Evolutionary conservation across 257 asterid species (phyloP).

Genomic region (Handroanthus guayacan): DNA sequence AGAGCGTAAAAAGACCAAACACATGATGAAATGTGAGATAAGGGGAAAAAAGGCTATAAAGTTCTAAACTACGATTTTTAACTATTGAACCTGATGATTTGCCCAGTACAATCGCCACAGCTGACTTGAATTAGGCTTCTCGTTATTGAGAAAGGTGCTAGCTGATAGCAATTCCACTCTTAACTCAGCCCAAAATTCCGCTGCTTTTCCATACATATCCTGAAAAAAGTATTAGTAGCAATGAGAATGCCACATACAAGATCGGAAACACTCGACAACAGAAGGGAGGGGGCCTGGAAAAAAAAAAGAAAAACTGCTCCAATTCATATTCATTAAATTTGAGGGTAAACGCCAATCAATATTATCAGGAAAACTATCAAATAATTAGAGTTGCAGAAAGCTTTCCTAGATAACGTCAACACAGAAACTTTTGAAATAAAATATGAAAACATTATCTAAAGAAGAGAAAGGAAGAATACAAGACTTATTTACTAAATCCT

Average conservation of each 20-base stretch:
- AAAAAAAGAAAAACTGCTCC: background rate
- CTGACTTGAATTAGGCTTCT: slow-evolving; percentile 74
- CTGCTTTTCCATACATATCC: slow-evolving; percentile 90
- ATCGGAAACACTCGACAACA: slow-evolving; percentile 22
- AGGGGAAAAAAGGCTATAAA: slow-evolving; percentile 10
- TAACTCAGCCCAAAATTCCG: slow-evolving; percentile 92
- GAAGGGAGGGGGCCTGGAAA: background rate
- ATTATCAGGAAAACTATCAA: slow-evolving; percentile 4
- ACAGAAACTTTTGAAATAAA: slow-evolving; percentile 19
- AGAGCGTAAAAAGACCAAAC: slow-evolving; percentile 38
- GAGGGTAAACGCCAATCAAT: slow-evolving; percentile 3
- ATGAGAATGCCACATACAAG: slow-evolving; percentile 22
- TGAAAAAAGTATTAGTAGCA: slow-evolving; percentile 41
- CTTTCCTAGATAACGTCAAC: background rate
- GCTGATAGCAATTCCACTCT: slow-evolving; percentile 89
- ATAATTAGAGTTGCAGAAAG: slow-evolving; percentile 4
- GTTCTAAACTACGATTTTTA: slow-evolving; percentile 21
- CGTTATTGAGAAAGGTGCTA: slow-evolving; percentile 56
- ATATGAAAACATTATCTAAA: slow-evolving; percentile 16
- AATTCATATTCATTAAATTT: background rate
- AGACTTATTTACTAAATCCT: background rate
- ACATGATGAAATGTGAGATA: slow-evolving; percentile 31
- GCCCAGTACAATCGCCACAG: slow-evolving; percentile 99
- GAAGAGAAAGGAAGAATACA: background rate
- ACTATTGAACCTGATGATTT: slow-evolving; percentile 79